phyloP scores from a whole-genome alignment of 768 basidiomycete genomes.

The Russula vinacea region DNA sequence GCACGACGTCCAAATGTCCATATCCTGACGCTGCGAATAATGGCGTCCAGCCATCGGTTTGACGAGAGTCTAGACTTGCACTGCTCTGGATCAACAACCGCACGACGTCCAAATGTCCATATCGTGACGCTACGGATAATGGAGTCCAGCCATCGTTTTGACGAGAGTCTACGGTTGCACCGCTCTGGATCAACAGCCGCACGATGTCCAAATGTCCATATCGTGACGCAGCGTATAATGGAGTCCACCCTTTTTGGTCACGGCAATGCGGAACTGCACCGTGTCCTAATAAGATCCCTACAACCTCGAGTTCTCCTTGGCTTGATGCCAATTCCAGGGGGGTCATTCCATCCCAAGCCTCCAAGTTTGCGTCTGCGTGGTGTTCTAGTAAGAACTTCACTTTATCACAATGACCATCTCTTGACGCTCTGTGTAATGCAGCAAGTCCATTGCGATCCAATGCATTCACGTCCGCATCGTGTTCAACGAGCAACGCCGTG shows the following conservation, averaged over 20 bases:
- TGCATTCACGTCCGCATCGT: neutral
- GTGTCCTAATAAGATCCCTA: neutral
- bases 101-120: too few species aligned
- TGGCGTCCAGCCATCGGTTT: neutral
- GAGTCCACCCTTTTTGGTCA: too few species aligned
- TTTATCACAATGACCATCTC: neutral
- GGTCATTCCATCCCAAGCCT: neutral
- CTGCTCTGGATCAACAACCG: too few species aligned
- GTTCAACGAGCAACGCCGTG: neutral
- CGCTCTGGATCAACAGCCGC: too few species aligned
- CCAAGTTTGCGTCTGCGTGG: neutral
- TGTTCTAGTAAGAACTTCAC: neutral
- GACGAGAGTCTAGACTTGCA: neutral
- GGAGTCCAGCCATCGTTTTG: too few species aligned
- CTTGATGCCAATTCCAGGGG: neutral
- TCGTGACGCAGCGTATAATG: too few species aligned
- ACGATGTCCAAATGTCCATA: too few species aligned
- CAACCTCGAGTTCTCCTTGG: neutral
- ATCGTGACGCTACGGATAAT: too few species aligned
- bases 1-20: conserved; percentile 1
- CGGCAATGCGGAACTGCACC: too few species aligned
- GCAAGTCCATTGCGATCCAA: neutral
- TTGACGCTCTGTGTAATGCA: neutral
- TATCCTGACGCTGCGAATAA: neutral
- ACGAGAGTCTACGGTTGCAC: too few species aligned